Evolutionary conservation across 2,329 filamentous ascomycete genomes (phyloP).

Genomic region (Teratosphaeriaceae sp.): DNA sequence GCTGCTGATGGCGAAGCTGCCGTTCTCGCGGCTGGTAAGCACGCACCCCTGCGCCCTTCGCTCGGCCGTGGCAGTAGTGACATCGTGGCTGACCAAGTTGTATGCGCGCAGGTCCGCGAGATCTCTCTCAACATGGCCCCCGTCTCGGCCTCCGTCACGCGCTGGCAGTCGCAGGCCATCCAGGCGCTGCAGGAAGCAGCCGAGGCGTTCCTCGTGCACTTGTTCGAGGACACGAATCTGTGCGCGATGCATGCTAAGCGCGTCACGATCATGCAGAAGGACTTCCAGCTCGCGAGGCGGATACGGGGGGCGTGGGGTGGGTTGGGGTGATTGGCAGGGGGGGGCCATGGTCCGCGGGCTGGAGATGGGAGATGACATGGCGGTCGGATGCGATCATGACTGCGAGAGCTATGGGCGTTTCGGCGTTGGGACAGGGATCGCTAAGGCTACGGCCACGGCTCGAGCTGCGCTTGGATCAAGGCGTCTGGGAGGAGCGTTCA

Average conservation of each 20-base stretch:
- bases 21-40: conserved; percentile 85
- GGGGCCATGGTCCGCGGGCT: too few relatives aligned
- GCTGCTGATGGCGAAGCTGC: conserved; percentile 92
- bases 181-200: conserved; percentile 97
- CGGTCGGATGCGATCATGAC: too few relatives aligned
- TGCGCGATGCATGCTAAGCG: conserved; percentile 99
- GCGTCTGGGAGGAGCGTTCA: too few relatives aligned
- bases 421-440: too few relatives aligned
- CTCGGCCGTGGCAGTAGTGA: too few relatives aligned
- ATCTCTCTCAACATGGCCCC: conserved; percentile 95
- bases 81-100: too few relatives aligned
- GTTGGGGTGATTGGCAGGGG: conserved; percentile 25
- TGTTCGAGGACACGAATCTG: conserved; percentile 97
- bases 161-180: conserved; percentile 98
- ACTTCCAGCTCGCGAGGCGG: conserved; percentile 92
- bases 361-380: too few relatives aligned
- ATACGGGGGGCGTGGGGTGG: conserved; percentile 67
- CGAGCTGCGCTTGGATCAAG: too few relatives aligned
- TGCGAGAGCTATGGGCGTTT: too few relatives aligned
- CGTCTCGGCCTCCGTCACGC: conserved; percentile 54
- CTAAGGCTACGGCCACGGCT: too few relatives aligned
- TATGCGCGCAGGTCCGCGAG: conserved; percentile 65
- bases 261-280: conserved; percentile 96
- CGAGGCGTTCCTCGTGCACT: conserved; percentile 95
- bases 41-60: too few relatives aligned